Conservation (phyloP, 2,329 filamentous ascomycete species). For the Neocucurbitaria cava region DNA sequence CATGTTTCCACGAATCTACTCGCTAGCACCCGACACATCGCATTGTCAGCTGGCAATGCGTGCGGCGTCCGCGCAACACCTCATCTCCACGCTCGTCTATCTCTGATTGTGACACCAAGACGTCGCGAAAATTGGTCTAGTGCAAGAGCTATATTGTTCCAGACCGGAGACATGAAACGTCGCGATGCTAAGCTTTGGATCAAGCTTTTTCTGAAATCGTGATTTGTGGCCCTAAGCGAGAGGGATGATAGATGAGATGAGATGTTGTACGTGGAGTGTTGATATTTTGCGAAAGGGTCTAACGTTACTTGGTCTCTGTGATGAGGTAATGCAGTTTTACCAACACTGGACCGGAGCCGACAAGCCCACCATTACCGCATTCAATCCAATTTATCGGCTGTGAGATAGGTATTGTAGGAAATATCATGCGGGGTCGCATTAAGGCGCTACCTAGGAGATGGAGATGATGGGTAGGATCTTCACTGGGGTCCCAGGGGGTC, state of each 20-base stretch:
- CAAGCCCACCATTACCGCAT: no score
- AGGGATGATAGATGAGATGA: not conserved
- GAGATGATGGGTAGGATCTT: not conserved
- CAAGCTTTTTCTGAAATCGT: not conserved
- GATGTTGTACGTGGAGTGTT: no score
- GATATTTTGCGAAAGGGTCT: no score
- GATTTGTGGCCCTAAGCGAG: not conserved
- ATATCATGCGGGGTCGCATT: not conserved
- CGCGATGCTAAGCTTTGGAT: not conserved
- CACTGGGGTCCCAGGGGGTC: not conserved
- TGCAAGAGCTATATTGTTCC: not conserved
- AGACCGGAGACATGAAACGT: conserved; percentile 4
- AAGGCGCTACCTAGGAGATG: not conserved
- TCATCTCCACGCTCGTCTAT: conserved; percentile 7
- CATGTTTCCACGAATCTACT: not conserved
- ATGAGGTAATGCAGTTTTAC: no score
- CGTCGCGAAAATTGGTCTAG: no score
- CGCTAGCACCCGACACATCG: not conserved
- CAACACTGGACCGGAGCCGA: no score
- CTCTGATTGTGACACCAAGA: no score
- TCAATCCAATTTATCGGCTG: no score
- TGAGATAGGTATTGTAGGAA: not conserved
- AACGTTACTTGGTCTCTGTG: no score
- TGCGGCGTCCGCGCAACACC: not conserved
- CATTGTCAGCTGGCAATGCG: not conserved